These are phyloP conservation scores for Deuterostichococcus epilithicus DNA, from an alignment of 139 green algal genomes.

Conservation along the genomic window DNA sequence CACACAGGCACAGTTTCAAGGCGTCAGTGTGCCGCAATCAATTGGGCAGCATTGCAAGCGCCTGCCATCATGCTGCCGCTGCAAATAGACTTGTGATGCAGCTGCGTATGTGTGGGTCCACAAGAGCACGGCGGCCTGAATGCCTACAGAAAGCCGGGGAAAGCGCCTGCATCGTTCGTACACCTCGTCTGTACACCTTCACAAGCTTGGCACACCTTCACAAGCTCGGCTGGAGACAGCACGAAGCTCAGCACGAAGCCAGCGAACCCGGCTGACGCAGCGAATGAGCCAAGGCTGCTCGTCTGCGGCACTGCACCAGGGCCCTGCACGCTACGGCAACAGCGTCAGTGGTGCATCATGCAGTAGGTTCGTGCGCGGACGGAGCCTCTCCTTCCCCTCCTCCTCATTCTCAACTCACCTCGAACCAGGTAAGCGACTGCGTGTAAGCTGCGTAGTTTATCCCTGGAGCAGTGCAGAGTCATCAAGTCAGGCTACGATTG, in stretches of 20 bases:
- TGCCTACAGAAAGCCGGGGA: too few relatives aligned
- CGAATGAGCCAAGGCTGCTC: slow-evolving; percentile 9
- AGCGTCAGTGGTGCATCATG: slow-evolving; percentile 11
- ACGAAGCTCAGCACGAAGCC: slow-evolving; percentile 60
- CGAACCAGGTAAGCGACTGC: background rate
- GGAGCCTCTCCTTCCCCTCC: background rate
- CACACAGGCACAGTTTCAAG: background rate
- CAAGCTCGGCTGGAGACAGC: slow-evolving; percentile 66
- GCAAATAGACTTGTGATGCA: too few relatives aligned
- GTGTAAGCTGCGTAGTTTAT: slow-evolving; percentile 1
- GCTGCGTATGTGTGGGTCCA: too few relatives aligned
- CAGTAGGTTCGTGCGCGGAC: slow-evolving; percentile 2
- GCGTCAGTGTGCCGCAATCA: too few relatives aligned
- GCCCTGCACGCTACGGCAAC: background rate
- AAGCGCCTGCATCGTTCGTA: too few relatives aligned
- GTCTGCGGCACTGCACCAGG: background rate
- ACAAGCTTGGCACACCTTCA: slow-evolving; percentile 49
- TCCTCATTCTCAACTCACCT: background rate
- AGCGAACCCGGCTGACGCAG: slow-evolving; percentile 48
- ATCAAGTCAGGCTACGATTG: background rate
- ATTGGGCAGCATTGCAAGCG: too few relatives aligned
- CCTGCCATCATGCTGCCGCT: too few relatives aligned
- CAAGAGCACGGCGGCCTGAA: too few relatives aligned
- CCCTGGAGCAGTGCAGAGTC: background rate
- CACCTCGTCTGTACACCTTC: too few relatives aligned